Conservation (phyloP, 306 rosid species). For the Aeschynomene evenia region DNA sequence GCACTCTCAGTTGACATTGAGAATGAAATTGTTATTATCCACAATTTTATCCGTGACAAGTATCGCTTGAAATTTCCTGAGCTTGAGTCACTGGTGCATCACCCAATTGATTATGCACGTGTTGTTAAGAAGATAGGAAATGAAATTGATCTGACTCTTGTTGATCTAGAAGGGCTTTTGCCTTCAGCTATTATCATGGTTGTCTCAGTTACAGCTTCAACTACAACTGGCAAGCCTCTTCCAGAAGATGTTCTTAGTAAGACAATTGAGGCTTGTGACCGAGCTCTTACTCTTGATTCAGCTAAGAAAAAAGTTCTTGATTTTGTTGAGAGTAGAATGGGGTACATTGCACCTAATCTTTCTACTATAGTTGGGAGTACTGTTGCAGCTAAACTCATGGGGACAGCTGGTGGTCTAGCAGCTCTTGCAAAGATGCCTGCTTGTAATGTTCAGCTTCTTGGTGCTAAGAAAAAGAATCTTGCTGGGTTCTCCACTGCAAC, state of each 20-base stretch:
- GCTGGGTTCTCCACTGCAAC: conserved; percentile 97
- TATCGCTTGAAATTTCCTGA: conserved; percentile 92
- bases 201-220: conserved; percentile 95
- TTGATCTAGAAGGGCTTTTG: conserved; percentile 90
- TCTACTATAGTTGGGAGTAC: conserved; percentile 93
- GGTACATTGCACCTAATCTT: conserved; percentile 91
- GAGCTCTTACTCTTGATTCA: conserved; percentile 86
- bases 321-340: conserved; percentile 98
- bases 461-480: conserved; percentile 90
- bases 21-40: conserved; percentile 86
- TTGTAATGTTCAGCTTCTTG: conserved; percentile 98
- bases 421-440: conserved; percentile 96
- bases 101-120: conserved; percentile 93
- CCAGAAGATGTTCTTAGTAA: conserved; percentile 80
- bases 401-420: conserved; percentile 83
- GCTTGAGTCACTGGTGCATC: conserved; percentile 93
- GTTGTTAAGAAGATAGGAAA: conserved; percentile 97
- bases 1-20: conserved; percentile 89
- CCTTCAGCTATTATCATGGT: conserved; percentile 96
- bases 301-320: conserved; percentile 91
- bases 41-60: conserved; percentile 91
- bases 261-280: conserved; percentile 87
- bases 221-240: conserved; percentile 98
- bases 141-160: conserved; percentile 90
- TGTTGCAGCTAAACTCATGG: conserved; percentile 97